Conservation (phyloP, 228 moss, liverwort and hornwort species). For the Sphagnum fallax region DNA sequence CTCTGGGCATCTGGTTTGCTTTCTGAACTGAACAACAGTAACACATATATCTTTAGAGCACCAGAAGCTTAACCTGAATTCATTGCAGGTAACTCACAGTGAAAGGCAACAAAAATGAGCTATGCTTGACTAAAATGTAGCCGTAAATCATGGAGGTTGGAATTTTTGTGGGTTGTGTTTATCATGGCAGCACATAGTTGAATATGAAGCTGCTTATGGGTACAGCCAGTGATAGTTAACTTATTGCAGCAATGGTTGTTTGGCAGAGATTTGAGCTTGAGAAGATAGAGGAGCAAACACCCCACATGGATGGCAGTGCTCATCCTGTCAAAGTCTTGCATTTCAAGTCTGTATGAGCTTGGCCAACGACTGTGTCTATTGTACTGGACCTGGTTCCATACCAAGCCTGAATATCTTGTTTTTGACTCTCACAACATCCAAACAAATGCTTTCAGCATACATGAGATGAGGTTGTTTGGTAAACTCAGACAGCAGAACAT, state of each 20-base stretch:
- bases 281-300: not conserved
- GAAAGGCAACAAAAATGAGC: not conserved
- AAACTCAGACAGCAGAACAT: too few relatives aligned
- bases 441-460: too few relatives aligned
- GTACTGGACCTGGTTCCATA: too few relatives aligned
- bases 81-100: not conserved
- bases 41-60: not conserved
- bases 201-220: not conserved
- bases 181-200: not conserved
- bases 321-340: slow-evolving; percentile 3
- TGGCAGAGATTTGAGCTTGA: slow-evolving; percentile 1
- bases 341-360: not conserved
- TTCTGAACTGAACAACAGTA: not conserved
- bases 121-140: not conserved
- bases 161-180: not conserved
- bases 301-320: not conserved
- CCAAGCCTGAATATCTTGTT: too few relatives aligned
- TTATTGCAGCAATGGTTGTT: not conserved
- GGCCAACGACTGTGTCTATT: too few relatives aligned
- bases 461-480: too few relatives aligned
- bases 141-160: too few relatives aligned
- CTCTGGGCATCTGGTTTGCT: not conserved
- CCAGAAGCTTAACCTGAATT: not conserved
- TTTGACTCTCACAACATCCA: too few relatives aligned
- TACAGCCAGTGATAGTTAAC: not conserved